Conservation (phyloP, 1,139 yeast species). For the Debaryomycetaceae sp. region DNA sequence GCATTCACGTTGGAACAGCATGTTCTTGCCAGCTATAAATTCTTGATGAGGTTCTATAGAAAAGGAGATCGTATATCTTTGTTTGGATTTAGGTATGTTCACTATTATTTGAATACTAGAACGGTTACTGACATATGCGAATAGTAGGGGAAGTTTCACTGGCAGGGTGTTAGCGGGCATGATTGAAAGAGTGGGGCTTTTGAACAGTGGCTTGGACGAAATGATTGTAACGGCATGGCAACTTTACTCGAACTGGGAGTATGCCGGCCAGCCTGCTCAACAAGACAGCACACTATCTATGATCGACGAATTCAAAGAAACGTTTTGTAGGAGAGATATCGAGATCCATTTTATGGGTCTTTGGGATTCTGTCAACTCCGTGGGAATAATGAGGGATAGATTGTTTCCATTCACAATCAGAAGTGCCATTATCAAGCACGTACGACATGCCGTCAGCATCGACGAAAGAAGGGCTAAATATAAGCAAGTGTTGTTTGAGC, state of each 20-base stretch:
- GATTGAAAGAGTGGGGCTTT: constrained; percentile 58
- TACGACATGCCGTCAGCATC: constrained; percentile 61
- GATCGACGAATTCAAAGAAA: constrained; percentile 48
- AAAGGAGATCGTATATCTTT: constrained; percentile 50
- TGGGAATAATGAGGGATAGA: constrained; percentile 54
- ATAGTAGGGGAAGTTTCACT: constrained; percentile 61
- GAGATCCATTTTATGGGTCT: constrained; percentile 56
- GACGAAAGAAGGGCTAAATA: constrained; percentile 64
- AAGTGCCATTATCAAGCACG: constrained; percentile 49
- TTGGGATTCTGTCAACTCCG: constrained; percentile 66
- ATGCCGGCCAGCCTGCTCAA: constrained; percentile 52
- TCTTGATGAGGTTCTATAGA: constrained; percentile 44
- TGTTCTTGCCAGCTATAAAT: constrained; percentile 53
- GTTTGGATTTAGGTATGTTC: constrained; percentile 50
- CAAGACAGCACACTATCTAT: constrained; percentile 37
- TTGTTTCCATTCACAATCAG: constrained; percentile 55
- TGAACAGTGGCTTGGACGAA: constrained; percentile 50
- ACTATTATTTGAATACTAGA: constrained; percentile 1
- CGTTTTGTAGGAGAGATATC: constrained; percentile 45
- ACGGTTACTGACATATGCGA: constrained; percentile 5
- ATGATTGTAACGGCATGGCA: constrained; percentile 59
- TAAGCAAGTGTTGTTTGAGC: constrained; percentile 51
- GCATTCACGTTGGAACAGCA: constrained; percentile 55
- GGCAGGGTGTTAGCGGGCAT: constrained; percentile 62
- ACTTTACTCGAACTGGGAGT: constrained; percentile 59